phyloP scores from a whole-genome alignment of 2,329 filamentous ascomycete genomes.

The Alternaria longipes region DNA sequence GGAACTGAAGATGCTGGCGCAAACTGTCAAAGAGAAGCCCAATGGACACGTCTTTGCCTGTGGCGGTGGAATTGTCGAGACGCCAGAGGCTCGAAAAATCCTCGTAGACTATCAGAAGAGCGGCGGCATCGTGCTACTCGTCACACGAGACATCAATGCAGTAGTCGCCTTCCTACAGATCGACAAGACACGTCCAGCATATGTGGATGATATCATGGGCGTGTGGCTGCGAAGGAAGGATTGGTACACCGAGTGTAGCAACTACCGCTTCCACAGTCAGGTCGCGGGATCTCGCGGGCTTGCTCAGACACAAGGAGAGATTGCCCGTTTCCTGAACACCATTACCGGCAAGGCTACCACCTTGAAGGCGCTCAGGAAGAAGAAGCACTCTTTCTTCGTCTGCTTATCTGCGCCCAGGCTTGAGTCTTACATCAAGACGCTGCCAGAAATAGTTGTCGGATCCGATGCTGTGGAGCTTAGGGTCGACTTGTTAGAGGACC shows the following conservation, averaged over 20 bases:
- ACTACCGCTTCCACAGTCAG: slow-evolving; percentile 90
- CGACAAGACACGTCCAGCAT: slow-evolving; percentile 91
- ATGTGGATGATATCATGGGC: slow-evolving; percentile 88
- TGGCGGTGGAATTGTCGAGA: slow-evolving; percentile 92
- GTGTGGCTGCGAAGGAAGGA: slow-evolving; percentile 90
- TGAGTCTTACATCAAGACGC: slow-evolving; percentile 66
- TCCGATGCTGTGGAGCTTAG: slow-evolving; percentile 93
- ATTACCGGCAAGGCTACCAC: slow-evolving; percentile 69
- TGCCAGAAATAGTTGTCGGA: slow-evolving; percentile 80
- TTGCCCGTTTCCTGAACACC: slow-evolving; percentile 74
- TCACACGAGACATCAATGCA: slow-evolving; percentile 86
- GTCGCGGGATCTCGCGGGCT: slow-evolving; percentile 62
- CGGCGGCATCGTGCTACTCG: slow-evolving; percentile 84
- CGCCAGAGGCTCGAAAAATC: slow-evolving; percentile 77
- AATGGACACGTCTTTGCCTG: slow-evolving; percentile 87
- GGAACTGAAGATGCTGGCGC: slow-evolving; percentile 77
- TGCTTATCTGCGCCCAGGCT: slow-evolving; percentile 86
- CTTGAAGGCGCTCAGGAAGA: slow-evolving; percentile 68
- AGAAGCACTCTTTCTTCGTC: slow-evolving; percentile 86
- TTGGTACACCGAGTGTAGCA: slow-evolving; percentile 93
- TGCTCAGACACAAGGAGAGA: slow-evolving; percentile 69
- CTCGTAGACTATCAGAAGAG: slow-evolving; percentile 76
- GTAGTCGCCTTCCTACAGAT: slow-evolving; percentile 88
- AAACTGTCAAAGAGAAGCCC: slow-evolving; percentile 77
- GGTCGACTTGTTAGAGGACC: slow-evolving; percentile 87